These are phyloP conservation scores for Pseudotsuga menziesii DNA, from an alignment of 75 land plant genomes.

Conservation along the genomic window DNA sequence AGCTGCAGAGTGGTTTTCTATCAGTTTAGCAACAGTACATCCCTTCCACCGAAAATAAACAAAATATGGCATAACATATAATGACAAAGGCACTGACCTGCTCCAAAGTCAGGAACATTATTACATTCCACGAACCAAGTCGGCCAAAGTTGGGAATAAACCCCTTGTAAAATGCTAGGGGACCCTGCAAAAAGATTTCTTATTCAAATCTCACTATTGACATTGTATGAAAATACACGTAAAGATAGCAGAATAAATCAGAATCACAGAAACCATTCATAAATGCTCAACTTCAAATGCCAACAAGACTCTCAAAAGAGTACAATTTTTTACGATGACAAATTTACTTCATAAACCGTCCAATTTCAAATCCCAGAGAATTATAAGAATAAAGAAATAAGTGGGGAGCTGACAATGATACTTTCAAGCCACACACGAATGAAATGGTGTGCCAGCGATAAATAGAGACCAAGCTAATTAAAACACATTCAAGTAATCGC, in stretches of 20 bases:
- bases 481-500: neutral
- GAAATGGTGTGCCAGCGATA: neutral
- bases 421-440: conserved; percentile 1
- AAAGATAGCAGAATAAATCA: conserved; percentile 2
- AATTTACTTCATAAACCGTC: no score
- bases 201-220: neutral
- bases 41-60: neutral
- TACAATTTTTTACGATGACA: no score
- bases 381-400: neutral
- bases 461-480: neutral
- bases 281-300: neutral
- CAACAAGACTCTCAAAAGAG: no score
- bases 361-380: no score
- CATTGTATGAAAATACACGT: neutral
- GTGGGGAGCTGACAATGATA: neutral
- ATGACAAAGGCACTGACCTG: conserved; percentile 54
- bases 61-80: neutral
- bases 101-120: conserved; percentile 97
- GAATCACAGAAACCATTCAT: neutral
- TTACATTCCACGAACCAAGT: conserved; percentile 99
- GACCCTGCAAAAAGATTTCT: conserved; percentile 57
- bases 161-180: conserved; percentile 92
- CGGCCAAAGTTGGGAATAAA: conserved; percentile 96
- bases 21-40: neutral
- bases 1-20: no score